Conservation (phyloP, 176 grass and related monocot species). For the Lolium perenne region DNA sequence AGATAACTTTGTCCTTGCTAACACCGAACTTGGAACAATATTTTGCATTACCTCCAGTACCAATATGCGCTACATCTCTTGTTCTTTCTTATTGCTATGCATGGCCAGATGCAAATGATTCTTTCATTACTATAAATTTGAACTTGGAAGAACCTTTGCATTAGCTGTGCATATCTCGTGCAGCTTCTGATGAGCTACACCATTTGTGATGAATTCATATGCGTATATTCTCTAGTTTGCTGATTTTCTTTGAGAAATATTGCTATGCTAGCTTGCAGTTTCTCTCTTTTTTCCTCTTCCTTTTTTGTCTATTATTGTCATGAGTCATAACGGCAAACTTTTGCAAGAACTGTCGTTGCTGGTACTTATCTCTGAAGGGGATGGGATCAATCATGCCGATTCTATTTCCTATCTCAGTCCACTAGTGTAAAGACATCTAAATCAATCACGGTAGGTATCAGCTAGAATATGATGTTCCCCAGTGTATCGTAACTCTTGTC, state of each 20-base stretch:
- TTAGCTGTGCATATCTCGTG: neutral
- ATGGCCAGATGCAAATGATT: neutral
- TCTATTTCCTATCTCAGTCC: neutral
- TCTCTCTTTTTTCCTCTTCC: too few relatives aligned
- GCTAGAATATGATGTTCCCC: neutral
- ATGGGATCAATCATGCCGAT: neutral
- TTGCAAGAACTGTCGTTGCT: neutral
- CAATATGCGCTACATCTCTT: neutral
- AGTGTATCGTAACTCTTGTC: neutral
- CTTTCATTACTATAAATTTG: neutral
- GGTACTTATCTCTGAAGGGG: neutral
- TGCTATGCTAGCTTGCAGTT: too few relatives aligned
- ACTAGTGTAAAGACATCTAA: neutral
- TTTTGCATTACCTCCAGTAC: neutral
- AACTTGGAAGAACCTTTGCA: neutral
- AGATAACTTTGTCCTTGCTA: neutral
- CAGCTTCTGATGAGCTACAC: neutral
- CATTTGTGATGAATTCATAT: neutral
- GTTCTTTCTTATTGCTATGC: neutral
- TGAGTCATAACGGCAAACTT: too few relatives aligned
- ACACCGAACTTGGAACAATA: neutral
- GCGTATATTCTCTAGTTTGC: conserved; percentile 16
- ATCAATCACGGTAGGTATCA: neutral
- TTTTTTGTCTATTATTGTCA: too few relatives aligned
- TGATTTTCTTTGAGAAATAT: neutral